phyloP scores from a whole-genome alignment of 768 basidiomycete genomes.

The Pleurotus tuoliensis region DNA sequence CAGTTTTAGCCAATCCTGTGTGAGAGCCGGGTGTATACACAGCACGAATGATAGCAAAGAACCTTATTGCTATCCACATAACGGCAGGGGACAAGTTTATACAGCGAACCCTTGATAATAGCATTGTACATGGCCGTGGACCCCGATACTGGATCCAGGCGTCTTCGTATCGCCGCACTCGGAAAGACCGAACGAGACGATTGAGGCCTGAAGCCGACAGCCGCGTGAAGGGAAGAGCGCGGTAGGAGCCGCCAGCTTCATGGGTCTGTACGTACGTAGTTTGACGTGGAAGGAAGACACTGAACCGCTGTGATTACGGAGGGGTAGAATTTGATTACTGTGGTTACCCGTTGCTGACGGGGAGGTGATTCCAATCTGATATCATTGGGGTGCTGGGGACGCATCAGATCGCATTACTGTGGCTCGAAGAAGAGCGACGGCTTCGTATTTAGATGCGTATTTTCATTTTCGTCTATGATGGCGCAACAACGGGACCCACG shows the following conservation, averaged over 20 bases:
- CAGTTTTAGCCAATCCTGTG: too few relatives aligned
- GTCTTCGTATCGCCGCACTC: too few relatives aligned
- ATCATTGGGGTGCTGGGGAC: not conserved
- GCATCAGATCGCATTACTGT: not conserved
- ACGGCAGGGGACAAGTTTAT: too few relatives aligned
- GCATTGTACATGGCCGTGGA: too few relatives aligned
- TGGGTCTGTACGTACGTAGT: not conserved
- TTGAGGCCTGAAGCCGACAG: not conserved
- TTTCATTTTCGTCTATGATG: not conserved
- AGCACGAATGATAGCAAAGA: too few relatives aligned
- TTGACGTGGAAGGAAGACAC: not conserved
- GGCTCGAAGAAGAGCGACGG: too few relatives aligned
- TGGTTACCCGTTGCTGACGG: not conserved
- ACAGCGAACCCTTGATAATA: too few relatives aligned
- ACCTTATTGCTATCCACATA: too few relatives aligned
- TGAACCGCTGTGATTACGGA: not conserved
- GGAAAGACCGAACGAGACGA: not conserved
- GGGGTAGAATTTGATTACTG: not conserved
- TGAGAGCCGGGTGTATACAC: too few relatives aligned
- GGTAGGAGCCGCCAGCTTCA: not conserved
- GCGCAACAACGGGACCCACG: not conserved
- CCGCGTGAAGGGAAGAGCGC: not conserved
- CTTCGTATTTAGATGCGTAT: too few relatives aligned
- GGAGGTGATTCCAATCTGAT: not conserved
- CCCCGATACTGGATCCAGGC: too few relatives aligned